phyloP scores from a whole-genome alignment of 2,329 filamentous ascomycete genomes.

The Madurella mycetomatis region DNA sequence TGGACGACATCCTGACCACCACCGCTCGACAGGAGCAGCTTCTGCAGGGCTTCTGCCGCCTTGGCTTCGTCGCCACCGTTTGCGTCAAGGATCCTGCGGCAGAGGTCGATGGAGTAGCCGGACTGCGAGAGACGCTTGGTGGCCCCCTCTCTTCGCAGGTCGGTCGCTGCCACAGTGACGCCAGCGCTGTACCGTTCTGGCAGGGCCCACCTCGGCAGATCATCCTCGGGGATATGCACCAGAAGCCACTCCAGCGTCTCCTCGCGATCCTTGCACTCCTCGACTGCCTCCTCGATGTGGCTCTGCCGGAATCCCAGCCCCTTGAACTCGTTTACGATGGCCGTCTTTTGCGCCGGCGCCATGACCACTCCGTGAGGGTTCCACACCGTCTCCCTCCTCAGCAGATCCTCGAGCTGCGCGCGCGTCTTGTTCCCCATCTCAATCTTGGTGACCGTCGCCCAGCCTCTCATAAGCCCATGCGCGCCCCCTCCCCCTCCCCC shows the following conservation, averaged over 20 bases:
- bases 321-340: conserved; percentile 67
- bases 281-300: conserved; percentile 83
- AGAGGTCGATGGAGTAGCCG: conserved; percentile 83
- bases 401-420: conserved; percentile 70
- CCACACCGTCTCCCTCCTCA: conserved; percentile 78
- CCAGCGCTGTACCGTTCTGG: conserved; percentile 90
- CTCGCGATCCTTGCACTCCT: conserved; percentile 84
- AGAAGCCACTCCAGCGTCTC: conserved; percentile 94
- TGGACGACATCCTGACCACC: conserved; percentile 22
- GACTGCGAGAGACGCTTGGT: conserved; percentile 76
- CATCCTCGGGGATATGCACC: conserved; percentile 95
- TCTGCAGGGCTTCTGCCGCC: conserved; percentile 76
- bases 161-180: conserved; percentile 76
- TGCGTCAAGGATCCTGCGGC: conserved; percentile 69
- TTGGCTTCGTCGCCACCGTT: conserved; percentile 66
- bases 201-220: conserved; percentile 86
- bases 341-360: conserved; percentile 49
- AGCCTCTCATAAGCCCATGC: conserved; percentile 61
- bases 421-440: conserved; percentile 86
- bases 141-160: conserved; percentile 74
- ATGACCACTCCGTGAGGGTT: conserved; percentile 74
- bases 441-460: conserved; percentile 81
- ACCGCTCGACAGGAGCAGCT: conserved; percentile 54
- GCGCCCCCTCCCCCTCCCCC: conserved; percentile 32
- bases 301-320: conserved; percentile 82